Conservation (phyloP, 805 yeast genomes). For the Danielozyma ontarioensis region DNA sequence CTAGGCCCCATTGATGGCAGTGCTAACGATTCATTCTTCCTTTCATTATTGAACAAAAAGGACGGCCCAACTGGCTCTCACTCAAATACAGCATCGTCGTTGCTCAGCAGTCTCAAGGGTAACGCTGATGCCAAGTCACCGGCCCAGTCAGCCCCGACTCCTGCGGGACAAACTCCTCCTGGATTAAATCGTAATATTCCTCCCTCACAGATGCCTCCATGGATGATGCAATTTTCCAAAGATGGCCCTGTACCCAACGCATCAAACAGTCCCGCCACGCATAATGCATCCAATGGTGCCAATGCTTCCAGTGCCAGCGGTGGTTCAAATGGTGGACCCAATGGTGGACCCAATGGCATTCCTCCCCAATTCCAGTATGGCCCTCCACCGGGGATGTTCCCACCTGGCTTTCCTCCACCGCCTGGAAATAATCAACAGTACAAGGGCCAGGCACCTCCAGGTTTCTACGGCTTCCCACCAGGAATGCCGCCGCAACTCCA, state of each 20-base stretch:
- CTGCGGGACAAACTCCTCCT: not conserved
- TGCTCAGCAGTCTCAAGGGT: not conserved
- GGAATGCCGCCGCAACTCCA: conserved; percentile 7
- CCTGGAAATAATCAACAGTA: conserved; percentile 2
- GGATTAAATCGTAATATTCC: too few relatives aligned
- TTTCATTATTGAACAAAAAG: conserved; percentile 40
- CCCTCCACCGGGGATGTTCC: conserved; percentile 36
- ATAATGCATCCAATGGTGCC: not conserved
- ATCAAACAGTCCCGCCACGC: conserved; percentile 9
- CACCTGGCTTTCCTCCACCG: conserved; percentile 21
- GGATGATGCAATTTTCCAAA: not conserved
- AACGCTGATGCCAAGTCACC: not conserved
- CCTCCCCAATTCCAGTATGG: too few relatives aligned
- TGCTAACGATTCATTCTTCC: conserved; percentile 41
- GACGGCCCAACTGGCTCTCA: conserved; percentile 7
- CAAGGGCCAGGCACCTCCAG: not conserved
- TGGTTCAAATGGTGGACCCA: too few relatives aligned
- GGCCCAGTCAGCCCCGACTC: not conserved
- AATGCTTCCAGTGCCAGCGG: not conserved
- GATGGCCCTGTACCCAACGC: too few relatives aligned
- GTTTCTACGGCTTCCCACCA: conserved; percentile 5
- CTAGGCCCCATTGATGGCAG: not conserved
- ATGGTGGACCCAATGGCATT: too few relatives aligned
- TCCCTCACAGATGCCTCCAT: not conserved
- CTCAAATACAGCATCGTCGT: not conserved